Base-by-base conservation (phyloP, 2,329 filamentous ascomycete species). In the Colletotrichum graminicola region DNA sequence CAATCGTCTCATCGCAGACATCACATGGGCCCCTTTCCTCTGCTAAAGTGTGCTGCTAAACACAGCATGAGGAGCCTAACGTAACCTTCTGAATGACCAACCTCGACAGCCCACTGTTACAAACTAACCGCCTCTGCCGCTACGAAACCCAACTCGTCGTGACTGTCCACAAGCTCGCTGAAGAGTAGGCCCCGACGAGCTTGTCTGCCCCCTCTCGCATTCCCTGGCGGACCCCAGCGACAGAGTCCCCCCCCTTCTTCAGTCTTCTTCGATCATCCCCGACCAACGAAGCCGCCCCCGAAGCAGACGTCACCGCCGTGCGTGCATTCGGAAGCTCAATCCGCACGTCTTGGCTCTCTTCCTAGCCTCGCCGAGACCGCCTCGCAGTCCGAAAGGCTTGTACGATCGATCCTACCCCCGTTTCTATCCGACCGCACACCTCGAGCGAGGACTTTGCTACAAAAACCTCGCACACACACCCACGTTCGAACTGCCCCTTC, bases 1-100 rank as follows among this genome's bases (percentile, higher is more conserved):
- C 67, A 71, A 59, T 39, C 62, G 62, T 67, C 71, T 71, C 71
- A 67, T 60, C 71, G 51, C 59, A 67, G 67, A 41, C 67, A 64
- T 66, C 62, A 71, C 71, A 63, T 67, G 67, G 67, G 34, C 62
- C 66, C 18, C 54, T 55, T 67, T 67, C 57, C 62, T 62, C 60
- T 63, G 66, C 67, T 45, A 55, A 70, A 2, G 61, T 43, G 16
- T 62, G 60, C 59, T 67, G 57, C 57, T 67, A 56, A 64, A 55
- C 56, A 59, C 65, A 26, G 34, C 41, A 12, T 29, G 54, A 57
- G 34, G 57, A 62, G 36, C 18, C 18, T 45, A n/a, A 68, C 55
- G 56, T 61, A 18, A 61, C 34, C 60, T 62, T 41, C 60, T 41
- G 41, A 57, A 36, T 62, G 65, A 67, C 59, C 64, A 60, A n/a